Conservation (phyloP, 805 yeast species). For the Starmerella stigmatis region DNA sequence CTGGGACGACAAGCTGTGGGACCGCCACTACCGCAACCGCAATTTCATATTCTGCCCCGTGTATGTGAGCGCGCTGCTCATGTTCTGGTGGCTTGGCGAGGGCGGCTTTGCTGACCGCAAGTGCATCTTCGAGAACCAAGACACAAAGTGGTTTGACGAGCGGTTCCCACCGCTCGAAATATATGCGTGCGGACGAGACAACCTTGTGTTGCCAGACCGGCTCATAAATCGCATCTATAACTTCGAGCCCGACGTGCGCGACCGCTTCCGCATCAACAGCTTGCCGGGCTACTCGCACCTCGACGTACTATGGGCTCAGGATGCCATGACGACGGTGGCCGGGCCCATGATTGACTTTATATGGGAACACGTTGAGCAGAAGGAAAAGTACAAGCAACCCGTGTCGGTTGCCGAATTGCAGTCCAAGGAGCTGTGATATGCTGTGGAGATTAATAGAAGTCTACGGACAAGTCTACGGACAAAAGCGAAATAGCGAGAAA, state of each 20-base stretch:
- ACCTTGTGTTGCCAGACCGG: conserved; percentile 63
- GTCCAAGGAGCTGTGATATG: neutral
- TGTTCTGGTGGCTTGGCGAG: conserved; percentile 84
- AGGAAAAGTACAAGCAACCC: neutral
- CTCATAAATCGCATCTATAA: conserved; percentile 53
- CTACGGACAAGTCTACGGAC: too few relatives aligned
- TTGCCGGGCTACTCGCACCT: conserved; percentile 67
- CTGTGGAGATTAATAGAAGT: too few relatives aligned
- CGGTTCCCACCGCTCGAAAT: conserved; percentile 51
- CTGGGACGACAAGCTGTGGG: conserved; percentile 79
- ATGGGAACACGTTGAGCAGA: conserved; percentile 17
- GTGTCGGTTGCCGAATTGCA: neutral
- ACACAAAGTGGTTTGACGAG: conserved; percentile 32
- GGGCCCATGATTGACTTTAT: conserved; percentile 30
- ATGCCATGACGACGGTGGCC: conserved; percentile 58
- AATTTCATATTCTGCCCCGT: conserved; percentile 83
- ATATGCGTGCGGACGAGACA: conserved; percentile 63
- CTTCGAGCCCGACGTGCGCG: conserved; percentile 38
- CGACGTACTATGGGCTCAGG: conserved; percentile 89
- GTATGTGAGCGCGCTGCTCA: conserved; percentile 63
- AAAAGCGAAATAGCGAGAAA: neutral
- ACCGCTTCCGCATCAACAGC: conserved; percentile 28
- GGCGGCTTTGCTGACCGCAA: conserved; percentile 42
- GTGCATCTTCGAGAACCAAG: conserved; percentile 45
- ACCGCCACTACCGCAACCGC: conserved; percentile 50